These are phyloP conservation scores for Trypanosomatidae sp. DNA, from an alignment of 208 protist species.

Conservation along the genomic window DNA sequence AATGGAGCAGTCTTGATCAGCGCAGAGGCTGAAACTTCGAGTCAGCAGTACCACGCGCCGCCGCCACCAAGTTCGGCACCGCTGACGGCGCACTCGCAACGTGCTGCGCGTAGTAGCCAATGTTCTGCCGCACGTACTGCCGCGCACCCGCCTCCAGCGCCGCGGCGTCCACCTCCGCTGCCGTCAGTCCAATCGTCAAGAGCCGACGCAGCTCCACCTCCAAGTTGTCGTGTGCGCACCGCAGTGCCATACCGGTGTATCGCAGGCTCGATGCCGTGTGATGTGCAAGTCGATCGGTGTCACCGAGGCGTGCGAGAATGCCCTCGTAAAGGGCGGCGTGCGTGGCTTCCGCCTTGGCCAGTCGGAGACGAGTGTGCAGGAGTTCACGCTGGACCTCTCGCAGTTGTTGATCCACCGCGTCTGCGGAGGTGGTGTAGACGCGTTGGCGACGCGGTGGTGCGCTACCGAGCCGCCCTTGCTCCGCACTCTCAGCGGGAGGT, in stretches of 20 bases:
- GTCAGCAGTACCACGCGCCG: too few relatives aligned
- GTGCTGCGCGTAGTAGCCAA: slow-evolving; percentile 66
- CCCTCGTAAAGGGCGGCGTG: slow-evolving; percentile 17
- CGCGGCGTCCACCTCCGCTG: slow-evolving; percentile 47
- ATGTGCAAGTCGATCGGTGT: slow-evolving; percentile 50
- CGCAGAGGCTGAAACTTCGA: too few relatives aligned
- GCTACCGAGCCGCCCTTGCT: slow-evolving; percentile 1
- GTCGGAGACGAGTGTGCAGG: slow-evolving; percentile 49
- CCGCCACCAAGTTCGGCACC: slow-evolving; percentile 13
- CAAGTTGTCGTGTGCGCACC: slow-evolving; percentile 55
- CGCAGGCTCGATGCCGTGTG: slow-evolving; percentile 52
- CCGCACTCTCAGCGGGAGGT: not conserved
- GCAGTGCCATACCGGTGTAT: slow-evolving; percentile 75
- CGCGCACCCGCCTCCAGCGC: slow-evolving; percentile 74
- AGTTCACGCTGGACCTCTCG: slow-evolving; percentile 30
- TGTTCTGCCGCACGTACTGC: slow-evolving; percentile 77
- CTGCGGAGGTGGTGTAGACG: too few relatives aligned
- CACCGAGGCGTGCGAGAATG: slow-evolving; percentile 45
- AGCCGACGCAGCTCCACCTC: slow-evolving; percentile 77
- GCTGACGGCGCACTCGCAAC: slow-evolving; percentile 37
- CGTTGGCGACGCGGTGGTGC: too few relatives aligned
- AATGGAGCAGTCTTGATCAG: too few relatives aligned
- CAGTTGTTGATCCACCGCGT: too few relatives aligned
- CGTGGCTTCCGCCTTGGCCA: slow-evolving; percentile 32
- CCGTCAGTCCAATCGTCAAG: slow-evolving; percentile 47